phyloP scores from a whole-genome alignment of 2,329 filamentous ascomycete species.

The Arthrobotrys entomopaga region DNA sequence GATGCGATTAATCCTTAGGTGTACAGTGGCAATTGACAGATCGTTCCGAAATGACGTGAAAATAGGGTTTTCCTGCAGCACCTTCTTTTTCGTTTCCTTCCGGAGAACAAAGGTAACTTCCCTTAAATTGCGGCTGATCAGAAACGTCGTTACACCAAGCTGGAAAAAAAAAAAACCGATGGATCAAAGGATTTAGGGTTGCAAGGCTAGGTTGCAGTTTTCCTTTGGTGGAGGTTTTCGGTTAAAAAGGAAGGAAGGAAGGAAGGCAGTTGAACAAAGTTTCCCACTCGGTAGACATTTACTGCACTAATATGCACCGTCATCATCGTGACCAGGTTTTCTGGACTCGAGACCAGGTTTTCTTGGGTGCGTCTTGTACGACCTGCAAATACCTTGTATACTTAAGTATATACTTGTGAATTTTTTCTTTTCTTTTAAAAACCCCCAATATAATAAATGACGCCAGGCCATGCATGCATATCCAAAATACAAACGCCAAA shows the following conservation, averaged over 20 bases:
- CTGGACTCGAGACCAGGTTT: too few species aligned
- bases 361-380: too few species aligned
- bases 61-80: slow-evolving; percentile 55
- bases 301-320: too few species aligned
- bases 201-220: slow-evolving; percentile 16
- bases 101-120: slow-evolving; percentile 18
- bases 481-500: slow-evolving; percentile 36
- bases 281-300: neutral
- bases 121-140: slow-evolving; percentile 39
- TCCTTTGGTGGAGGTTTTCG: slow-evolving; percentile 16
- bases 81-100: slow-evolving; percentile 14
- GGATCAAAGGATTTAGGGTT: slow-evolving; percentile 53
- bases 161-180: slow-evolving; percentile 32
- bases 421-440: neutral
- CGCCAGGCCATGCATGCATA: slow-evolving; percentile 52
- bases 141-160: neutral
- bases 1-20: too few species aligned
- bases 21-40: too few species aligned
- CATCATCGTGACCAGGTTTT: too few species aligned
- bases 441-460: slow-evolving; percentile 32
- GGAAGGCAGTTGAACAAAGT: neutral
- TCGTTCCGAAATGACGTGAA: slow-evolving; percentile 26
- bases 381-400: too few species aligned
- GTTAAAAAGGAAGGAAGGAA: slow-evolving; percentile 34
- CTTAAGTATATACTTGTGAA: too few species aligned